These are phyloP conservation scores for Crithidia fasciculata DNA, from an alignment of 208 protist genomes.

Conservation along the genomic window DNA sequence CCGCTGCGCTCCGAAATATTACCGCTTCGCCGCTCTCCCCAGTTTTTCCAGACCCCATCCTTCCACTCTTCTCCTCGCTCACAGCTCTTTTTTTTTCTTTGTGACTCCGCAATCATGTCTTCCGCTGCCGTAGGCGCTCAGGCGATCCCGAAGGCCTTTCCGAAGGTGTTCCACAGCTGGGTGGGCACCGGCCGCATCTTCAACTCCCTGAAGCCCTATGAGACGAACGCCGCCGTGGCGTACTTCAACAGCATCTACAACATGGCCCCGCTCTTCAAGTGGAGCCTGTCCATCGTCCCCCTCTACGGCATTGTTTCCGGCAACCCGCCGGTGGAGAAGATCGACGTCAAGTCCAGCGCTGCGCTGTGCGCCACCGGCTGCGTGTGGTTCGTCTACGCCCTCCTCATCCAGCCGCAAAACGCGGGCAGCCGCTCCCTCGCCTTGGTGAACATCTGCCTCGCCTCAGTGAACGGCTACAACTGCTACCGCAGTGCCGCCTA, in stretches of 20 bases:
- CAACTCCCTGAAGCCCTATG: conserved; percentile 76
- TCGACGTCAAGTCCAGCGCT: conserved; percentile 89
- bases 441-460: conserved; percentile 83
- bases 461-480: conserved; percentile 88
- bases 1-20: no score
- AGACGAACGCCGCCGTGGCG: conserved; percentile 66
- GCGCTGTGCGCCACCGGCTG: conserved; percentile 78
- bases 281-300: conserved; percentile 86
- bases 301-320: conserved; percentile 85
- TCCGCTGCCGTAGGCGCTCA: conserved; percentile 36
- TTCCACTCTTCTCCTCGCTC: background rate
- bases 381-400: conserved; percentile 88
- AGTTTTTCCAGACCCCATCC: background rate
- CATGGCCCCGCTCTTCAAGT: conserved; percentile 85
- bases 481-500: conserved; percentile 70
- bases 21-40: background rate
- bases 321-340: conserved; percentile 83
- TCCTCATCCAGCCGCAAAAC: conserved; percentile 91
- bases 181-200: conserved; percentile 80
- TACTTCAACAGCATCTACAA: conserved; percentile 92
- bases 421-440: conserved; percentile 84
- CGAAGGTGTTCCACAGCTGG: conserved; percentile 75
- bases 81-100: conserved; percentile 1
- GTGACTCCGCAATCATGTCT: conserved; percentile 42
- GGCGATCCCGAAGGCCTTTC: conserved; percentile 80